Conservation (phyloP, 2,329 filamentous ascomycete species). For the Colletotrichum tropicale region DNA sequence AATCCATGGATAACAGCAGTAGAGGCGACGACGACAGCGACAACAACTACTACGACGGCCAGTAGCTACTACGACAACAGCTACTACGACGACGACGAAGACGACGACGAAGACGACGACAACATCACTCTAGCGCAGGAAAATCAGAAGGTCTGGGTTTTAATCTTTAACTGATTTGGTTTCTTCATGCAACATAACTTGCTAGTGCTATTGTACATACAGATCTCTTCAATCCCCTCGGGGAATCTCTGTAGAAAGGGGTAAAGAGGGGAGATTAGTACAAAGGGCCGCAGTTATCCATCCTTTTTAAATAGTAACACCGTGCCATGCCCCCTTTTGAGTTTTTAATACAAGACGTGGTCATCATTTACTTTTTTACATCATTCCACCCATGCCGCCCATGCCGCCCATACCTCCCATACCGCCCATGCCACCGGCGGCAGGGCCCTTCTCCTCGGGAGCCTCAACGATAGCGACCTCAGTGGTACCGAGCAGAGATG, state of each 20-base stretch:
- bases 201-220: constrained; percentile 23
- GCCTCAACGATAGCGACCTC: constrained; percentile 98
- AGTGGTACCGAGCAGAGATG: constrained; percentile 94
- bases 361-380: constrained; percentile 47
- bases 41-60: no score
- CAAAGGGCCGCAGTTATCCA: constrained; percentile 36
- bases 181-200: constrained; percentile 21
- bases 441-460: constrained; percentile 81
- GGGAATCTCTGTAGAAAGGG: constrained; percentile 17
- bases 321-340: constrained; percentile 49
- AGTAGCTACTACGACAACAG: no score
- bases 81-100: rapidly evolving
- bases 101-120: background rate
- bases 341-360: constrained; percentile 28
- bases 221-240: constrained; percentile 19
- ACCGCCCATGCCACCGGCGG: constrained; percentile 24
- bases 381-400: constrained; percentile 69
- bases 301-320: constrained; percentile 48
- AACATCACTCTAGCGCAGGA: background rate
- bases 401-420: constrained; percentile 76
- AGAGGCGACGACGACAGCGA: no score
- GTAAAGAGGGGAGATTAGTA: constrained; percentile 21
- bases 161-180: constrained; percentile 8
- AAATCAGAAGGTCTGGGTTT: background rate
- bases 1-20: no score